Evolutionary conservation across 108 stramenopile genomes (phyloP).

Genomic region (Epithemia pelagica): DNA sequence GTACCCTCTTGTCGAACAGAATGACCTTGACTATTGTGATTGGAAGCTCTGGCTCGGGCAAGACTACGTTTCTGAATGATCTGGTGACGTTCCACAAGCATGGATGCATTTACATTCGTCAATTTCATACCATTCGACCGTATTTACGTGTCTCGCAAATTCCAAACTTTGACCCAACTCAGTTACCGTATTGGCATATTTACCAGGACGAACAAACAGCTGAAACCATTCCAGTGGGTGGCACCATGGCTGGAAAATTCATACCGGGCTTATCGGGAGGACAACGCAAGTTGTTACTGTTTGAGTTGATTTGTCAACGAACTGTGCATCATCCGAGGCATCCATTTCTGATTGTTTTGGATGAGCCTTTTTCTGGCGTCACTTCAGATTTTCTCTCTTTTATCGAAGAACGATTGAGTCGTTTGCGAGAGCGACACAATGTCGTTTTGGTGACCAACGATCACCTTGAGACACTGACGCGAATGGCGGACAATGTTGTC

Average conservation of each 20-base stretch:
- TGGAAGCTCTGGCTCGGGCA: conserved; percentile 29
- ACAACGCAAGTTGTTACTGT: conserved; percentile 57
- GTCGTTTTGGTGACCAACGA: conserved; percentile 72
- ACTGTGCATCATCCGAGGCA: conserved; percentile 19
- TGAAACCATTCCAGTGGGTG: conserved; percentile 43
- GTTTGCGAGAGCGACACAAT: conserved; percentile 50
- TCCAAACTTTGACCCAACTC: conserved; percentile 58
- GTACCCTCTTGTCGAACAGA: too few species aligned
- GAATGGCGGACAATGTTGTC: conserved; percentile 59
- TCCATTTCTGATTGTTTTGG: conserved; percentile 46
- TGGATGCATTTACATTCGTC: conserved; percentile 72
- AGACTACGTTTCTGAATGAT: conserved; percentile 70
- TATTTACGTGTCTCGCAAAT: conserved; percentile 48
- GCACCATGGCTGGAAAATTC: conserved; percentile 64
- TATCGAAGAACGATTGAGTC: conserved; percentile 40
- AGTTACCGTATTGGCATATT: conserved; percentile 61
- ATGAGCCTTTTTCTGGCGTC: conserved; percentile 72
- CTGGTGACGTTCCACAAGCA: conserved; percentile 56
- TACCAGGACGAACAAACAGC: conserved; percentile 52
- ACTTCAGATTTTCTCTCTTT: conserved; percentile 73
- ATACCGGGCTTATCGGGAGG: conserved; percentile 59
- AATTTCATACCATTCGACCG: conserved; percentile 63
- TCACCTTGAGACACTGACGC: conserved; percentile 50
- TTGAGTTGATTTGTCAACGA: conserved; percentile 62
- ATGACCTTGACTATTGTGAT: conserved; percentile 16